Evolutionary conservation across 2,329 filamentous ascomycete genomes (phyloP).

Genomic region (Fusarium subglutinans): DNA sequence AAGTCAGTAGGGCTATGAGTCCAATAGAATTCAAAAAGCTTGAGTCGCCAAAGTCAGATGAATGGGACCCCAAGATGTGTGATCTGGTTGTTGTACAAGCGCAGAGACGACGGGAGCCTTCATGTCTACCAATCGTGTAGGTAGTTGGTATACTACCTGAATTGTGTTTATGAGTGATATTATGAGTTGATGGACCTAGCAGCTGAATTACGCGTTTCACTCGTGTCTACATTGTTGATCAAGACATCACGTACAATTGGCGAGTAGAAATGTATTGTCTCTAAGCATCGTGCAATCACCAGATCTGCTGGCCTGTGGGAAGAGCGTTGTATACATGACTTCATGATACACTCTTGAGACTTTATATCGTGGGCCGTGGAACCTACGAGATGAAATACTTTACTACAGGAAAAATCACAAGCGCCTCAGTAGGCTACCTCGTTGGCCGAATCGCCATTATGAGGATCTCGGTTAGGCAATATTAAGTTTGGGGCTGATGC

Average conservation of each 20-base stretch:
- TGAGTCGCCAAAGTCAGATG: background rate
- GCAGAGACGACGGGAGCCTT: background rate
- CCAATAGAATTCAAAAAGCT: background rate
- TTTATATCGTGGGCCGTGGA: too few species aligned
- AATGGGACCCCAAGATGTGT: background rate
- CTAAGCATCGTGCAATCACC: background rate
- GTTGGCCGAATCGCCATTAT: background rate
- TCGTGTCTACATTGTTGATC: too few species aligned
- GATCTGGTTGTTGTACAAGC: too few species aligned
- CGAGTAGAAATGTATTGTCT: background rate
- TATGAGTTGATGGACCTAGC: too few species aligned
- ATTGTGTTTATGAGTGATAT: too few species aligned
- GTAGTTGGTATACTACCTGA: too few species aligned
- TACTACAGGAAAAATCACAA: fast-evolving
- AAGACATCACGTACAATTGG: too few species aligned
- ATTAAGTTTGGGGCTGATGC: background rate
- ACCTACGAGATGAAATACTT: background rate
- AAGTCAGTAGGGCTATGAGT: too few species aligned
- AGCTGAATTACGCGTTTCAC: too few species aligned
- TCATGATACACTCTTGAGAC: too few species aligned
- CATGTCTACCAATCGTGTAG: background rate
- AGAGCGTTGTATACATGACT: background rate
- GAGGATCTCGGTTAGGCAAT: background rate
- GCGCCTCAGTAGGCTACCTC: background rate
- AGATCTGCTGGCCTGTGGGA: background rate